Evolutionary conservation across 2,329 filamentous ascomycete species (phyloP), one percentile per base, ranked within the genome.

Genomic region (Xylariaceae sp.): DNA sequence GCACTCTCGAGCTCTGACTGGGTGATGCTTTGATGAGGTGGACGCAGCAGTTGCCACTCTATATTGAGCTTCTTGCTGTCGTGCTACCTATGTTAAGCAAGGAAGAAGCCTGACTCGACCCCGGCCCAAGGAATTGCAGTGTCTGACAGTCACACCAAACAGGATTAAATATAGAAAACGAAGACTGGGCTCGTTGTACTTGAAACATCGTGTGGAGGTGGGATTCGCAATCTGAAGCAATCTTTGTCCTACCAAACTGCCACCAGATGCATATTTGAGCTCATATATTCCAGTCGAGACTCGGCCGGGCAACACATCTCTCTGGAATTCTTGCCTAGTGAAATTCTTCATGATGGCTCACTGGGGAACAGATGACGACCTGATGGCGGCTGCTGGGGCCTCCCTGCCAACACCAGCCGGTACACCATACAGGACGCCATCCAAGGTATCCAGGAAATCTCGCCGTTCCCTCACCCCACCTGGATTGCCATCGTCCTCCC

Each of bases 401-500:
- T 72, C 79, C 37, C 71, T 90, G 47, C 85, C 88, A 22, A 84
- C 85, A 27, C 83, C 87, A 10, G 76, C 77, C 27, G 82, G 85
- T 53, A 86, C 85, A 21, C 85, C 85, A 17, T 88, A 87, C 58
- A 77, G 84, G 56, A 85, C 83, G 6, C 80, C 83, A 41, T 91
- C 88, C 21, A 78, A 82, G 56, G 74, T 57, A 34, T 79, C 77
- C 17, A 76, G 66, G 50, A 71, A 77, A 40, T 87, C 86, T 7
- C 77, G 80, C 47, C 79, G 84, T 43, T 86, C 85, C 21, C 71
- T 75, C 32, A 88, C 87, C 23, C 81, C 88, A 33, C 79, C 80
- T 1, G 70, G 64, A 19, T 71, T 74, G 27, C 74, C 80, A 27
- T 76, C 78, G 1, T 85, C 86, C 1, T 82, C 85, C 5, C 71